Base-by-base conservation (phyloP, 176 grass and related monocot genomes). In the Thalia dealbata region DNA sequence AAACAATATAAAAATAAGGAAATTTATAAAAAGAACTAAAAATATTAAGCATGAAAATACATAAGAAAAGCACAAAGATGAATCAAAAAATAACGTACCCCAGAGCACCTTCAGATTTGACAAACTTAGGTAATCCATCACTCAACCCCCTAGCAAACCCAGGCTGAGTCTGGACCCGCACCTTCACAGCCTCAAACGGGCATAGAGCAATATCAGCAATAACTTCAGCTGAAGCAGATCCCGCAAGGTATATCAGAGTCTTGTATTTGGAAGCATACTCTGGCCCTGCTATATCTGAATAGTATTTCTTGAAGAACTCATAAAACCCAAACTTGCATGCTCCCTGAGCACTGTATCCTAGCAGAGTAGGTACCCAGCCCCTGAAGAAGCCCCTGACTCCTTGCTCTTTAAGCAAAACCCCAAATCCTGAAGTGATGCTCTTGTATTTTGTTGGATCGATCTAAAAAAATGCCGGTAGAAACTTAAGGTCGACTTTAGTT, bases 91-190 rank as follows among this genome's bases (percentile, higher is more conserved):
- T 0, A 62, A 13, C 65, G 22, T 68, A 68, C 65, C 65, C 65
- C 18, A 3, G 13, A 68, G 44, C 65, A 43, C 65, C 65, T 68
- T 68, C 65, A 68, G 65, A 68, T 68, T 68, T 68, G 42, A 71
- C 69, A 71, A 71, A 50, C 23, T 71, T 50, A 7, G 69, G 69
- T 27, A 71, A 71, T 14, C 69, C 69, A 71, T 71, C 69, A 71
- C 69, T 51, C 69, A 52, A 71, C 16, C 69, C 69, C 69, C 68
- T 71, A 27, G 68, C 41, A 71, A 71, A 71, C 8, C 68, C 68
- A 50, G 68, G 68, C 68, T 71, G 68, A 15, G 68, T 71, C 68
- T 71, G 68, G 68, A 69, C 66, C 2, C 66, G 32, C 38, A 71
- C 68, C 45, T 71, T 71, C 44, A 71, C 69, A 15, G 69, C 69